These are phyloP conservation scores for Podosphaera fusca DNA, from an alignment of 2,329 filamentous ascomycete species.

Conservation along the genomic window DNA sequence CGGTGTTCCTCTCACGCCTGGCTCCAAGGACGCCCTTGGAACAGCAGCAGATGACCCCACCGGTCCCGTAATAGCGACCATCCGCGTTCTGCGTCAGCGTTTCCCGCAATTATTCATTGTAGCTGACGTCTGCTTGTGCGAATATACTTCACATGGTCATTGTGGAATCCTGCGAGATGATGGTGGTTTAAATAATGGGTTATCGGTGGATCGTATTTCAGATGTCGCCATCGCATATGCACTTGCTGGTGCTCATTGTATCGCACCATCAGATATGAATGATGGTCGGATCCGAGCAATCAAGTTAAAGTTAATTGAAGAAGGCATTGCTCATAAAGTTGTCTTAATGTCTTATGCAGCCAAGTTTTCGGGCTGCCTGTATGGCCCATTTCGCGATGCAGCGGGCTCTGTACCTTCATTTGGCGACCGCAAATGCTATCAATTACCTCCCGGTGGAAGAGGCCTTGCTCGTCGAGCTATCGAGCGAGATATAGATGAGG, in stretches of 20 bases:
- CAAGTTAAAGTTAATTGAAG: slow-evolving; percentile 91
- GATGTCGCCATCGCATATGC: slow-evolving; percentile 97
- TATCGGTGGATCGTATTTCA: slow-evolving; percentile 83
- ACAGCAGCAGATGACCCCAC: slow-evolving; percentile 81
- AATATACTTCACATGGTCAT: slow-evolving; percentile 95
- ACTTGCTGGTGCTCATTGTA: slow-evolving; percentile 84
- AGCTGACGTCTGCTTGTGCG: slow-evolving; percentile 87
- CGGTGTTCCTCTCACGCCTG: slow-evolving; percentile 63
- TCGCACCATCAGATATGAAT: slow-evolving; percentile 97
- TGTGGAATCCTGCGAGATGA: slow-evolving; percentile 91
- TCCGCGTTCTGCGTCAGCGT: slow-evolving; percentile 57
- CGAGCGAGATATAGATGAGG: slow-evolving; percentile 69
- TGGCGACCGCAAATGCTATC: slow-evolving; percentile 89
- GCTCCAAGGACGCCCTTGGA: slow-evolving; percentile 73
- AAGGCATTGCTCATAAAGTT: slow-evolving; percentile 74
- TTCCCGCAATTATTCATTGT: slow-evolving; percentile 86
- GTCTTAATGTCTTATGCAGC: slow-evolving; percentile 95
- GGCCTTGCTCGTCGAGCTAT: slow-evolving; percentile 84
- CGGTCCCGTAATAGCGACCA: slow-evolving; percentile 73
- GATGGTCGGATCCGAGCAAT: slow-evolving; percentile 93
- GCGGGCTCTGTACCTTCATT: slow-evolving; percentile 80
- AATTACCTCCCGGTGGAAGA: slow-evolving; percentile 76
- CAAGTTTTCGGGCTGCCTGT: slow-evolving; percentile 91
- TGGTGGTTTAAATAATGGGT: slow-evolving; percentile 73
- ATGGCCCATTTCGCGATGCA: slow-evolving; percentile 91